Percentiles rank a stretch among this genome's conserved stretches.
Evolutionary conservation across 306 rosid genomes (phyloP).

Genomic region (Vigna hirtella): DNA sequence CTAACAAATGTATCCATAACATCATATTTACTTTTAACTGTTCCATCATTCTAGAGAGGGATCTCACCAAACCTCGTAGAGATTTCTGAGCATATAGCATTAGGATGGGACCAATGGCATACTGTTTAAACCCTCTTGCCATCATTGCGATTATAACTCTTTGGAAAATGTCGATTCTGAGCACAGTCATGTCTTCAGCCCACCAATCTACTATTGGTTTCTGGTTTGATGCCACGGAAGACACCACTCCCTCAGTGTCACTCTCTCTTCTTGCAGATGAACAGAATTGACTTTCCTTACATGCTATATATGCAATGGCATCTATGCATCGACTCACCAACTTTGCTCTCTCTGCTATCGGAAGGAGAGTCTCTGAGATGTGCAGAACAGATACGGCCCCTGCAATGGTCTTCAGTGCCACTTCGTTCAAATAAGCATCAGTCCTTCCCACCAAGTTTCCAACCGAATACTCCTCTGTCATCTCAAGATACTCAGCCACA

Average conservation of each 20-base stretch:
- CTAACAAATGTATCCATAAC: conserved; percentile 10
- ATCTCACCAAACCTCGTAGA: conserved; percentile 97
- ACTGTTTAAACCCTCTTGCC: conserved; percentile 91
- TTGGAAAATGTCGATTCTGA: conserved; percentile 90
- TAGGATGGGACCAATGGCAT: conserved; percentile 83
- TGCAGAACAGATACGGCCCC: conserved; percentile 80
- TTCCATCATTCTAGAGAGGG: conserved; percentile 45
- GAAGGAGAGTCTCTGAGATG: conserved; percentile 70
- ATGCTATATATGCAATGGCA: conserved; percentile 77
- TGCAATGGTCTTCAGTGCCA: conserved; percentile 72
- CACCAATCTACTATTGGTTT: conserved; percentile 88
- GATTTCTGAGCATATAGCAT: conserved; percentile 99
- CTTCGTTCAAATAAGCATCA: conserved; percentile 85
- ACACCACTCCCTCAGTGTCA: conserved; percentile 48
- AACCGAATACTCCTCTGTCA: conserved; percentile 87
- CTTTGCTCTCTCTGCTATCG: conserved; percentile 77
- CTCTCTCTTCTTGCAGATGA: conserved; percentile 51
- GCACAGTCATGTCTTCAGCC: conserved; percentile 93
- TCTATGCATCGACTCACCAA: conserved; percentile 83
- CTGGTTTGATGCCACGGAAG: conserved; percentile 56
- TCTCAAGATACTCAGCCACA: conserved; percentile 87
- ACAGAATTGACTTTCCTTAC: conserved; percentile 78
- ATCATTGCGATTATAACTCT: conserved; percentile 93
- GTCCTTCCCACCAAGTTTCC: conserved; percentile 83
- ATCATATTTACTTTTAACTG: conserved; percentile 7